phyloP scores from a whole-genome alignment of 2,329 filamentous ascomycete species.

The Botrytis fabae region DNA sequence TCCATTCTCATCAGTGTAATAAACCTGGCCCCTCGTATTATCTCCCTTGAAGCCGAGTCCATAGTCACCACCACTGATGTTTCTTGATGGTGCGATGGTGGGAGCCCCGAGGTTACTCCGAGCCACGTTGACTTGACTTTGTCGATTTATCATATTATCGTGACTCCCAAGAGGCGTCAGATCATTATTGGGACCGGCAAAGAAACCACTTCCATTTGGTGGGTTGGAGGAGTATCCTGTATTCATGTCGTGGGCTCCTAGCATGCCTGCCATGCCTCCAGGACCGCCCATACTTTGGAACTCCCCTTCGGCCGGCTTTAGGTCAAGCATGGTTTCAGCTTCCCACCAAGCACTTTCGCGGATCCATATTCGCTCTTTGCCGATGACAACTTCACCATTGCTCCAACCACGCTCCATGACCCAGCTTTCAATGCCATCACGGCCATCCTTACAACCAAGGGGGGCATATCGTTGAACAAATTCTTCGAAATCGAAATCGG shows the following conservation, averaged over 20 bases:
- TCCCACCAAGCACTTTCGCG: constrained; percentile 96
- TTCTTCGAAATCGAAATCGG: constrained; percentile 93
- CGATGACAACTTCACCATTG: constrained; percentile 92
- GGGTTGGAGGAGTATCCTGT: constrained; percentile 64
- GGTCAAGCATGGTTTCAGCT: constrained; percentile 91
- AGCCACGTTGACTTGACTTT: constrained; percentile 42
- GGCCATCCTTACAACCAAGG: constrained; percentile 85
- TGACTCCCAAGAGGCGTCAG: constrained; percentile 65
- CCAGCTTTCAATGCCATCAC: constrained; percentile 93
- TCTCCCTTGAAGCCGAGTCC: constrained; percentile 87
- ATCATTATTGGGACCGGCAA: constrained; percentile 60
- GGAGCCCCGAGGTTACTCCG: constrained; percentile 53
- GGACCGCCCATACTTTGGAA: constrained; percentile 24
- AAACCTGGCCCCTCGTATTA: constrained; percentile 68
- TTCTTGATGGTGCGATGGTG: constrained; percentile 62
- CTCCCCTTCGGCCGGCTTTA: constrained; percentile 55
- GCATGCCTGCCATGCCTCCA: constrained; percentile 47
- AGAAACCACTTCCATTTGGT: constrained; percentile 64
- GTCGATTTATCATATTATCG: constrained; percentile 62
- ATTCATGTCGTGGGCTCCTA: constrained; percentile 63
- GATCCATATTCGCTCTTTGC: constrained; percentile 92
- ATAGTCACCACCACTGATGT: constrained; percentile 72
- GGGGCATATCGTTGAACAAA: constrained; percentile 80
- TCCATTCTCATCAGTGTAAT: constrained; percentile 67
- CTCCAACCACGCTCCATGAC: constrained; percentile 94